phyloP scores from a whole-genome alignment of 1,284 basidiomycete species.

The Cerrena zonata region DNA sequence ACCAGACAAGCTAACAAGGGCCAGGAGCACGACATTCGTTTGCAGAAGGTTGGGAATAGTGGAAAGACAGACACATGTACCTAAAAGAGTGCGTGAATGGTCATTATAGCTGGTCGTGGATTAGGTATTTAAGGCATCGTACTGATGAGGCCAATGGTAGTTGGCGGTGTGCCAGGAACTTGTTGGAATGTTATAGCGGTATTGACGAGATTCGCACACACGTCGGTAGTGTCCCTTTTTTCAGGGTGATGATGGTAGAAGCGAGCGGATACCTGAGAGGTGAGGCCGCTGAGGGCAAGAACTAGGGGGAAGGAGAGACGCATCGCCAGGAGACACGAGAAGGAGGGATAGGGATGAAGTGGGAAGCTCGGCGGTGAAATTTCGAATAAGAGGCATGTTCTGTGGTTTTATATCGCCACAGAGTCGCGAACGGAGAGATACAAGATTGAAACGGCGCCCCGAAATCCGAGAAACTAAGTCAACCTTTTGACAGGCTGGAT shows the following conservation, averaged over 20 bases:
- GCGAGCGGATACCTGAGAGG: not conserved
- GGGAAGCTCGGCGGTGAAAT: too few relatives aligned
- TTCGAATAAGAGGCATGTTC: too few relatives aligned
- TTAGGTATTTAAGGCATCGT: slow-evolving; percentile 6
- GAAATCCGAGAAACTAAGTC: too few relatives aligned
- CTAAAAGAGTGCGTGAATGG: slow-evolving; percentile 16
- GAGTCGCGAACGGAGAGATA: too few relatives aligned
- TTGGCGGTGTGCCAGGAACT: slow-evolving; percentile 13
- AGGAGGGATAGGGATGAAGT: too few relatives aligned
- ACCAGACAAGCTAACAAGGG: slow-evolving; percentile 29
- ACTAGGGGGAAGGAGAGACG: not conserved
- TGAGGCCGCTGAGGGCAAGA: not conserved
- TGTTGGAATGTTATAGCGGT: slow-evolving; percentile 27
- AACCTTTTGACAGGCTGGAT: too few relatives aligned
- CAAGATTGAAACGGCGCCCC: too few relatives aligned
- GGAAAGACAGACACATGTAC: slow-evolving; percentile 35
- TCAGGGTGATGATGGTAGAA: not conserved
- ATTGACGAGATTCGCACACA: slow-evolving; percentile 33
- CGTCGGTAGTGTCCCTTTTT: slow-evolving; percentile 21
- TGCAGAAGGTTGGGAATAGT: slow-evolving; percentile 28
- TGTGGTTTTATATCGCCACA: too few relatives aligned
- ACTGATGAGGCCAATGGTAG: slow-evolving; percentile 31
- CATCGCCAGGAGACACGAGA: too few relatives aligned
- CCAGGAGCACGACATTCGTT: slow-evolving; percentile 24
- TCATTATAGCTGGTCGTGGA: not conserved